phyloP scores from a whole-genome alignment of 257 asterid genomes.

The Gentiana straminea region DNA sequence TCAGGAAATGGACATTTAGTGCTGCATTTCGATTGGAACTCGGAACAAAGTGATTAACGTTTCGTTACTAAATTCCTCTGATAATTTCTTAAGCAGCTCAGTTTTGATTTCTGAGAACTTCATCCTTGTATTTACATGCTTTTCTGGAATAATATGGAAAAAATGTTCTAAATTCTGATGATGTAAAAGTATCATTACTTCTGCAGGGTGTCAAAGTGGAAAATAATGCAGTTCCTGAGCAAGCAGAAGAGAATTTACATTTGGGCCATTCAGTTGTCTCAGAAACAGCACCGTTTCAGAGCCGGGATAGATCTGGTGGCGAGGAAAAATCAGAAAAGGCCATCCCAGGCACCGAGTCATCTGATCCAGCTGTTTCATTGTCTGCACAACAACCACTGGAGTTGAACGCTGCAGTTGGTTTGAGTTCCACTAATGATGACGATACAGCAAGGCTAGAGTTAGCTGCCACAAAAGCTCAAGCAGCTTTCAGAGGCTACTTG shows the following conservation, averaged over 20 bases:
- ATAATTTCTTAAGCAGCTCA: too few species aligned
- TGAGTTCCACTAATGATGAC: constrained; percentile 28
- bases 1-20: too few species aligned
- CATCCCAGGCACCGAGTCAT: constrained; percentile 21
- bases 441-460: constrained; percentile 31
- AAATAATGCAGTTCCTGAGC: constrained; percentile 27
- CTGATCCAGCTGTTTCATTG: constrained; percentile 23
- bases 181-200: constrained; percentile 8
- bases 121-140: too few species aligned
- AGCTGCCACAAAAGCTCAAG: constrained; percentile 49
- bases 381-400: constrained; percentile 30
- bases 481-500: constrained; percentile 40
- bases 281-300: constrained; percentile 22
- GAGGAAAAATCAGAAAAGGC: constrained; percentile 32
- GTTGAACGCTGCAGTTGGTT: constrained; percentile 17
- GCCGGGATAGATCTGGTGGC: constrained; percentile 30
- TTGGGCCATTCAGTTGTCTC: constrained; percentile 34
- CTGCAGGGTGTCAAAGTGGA: constrained; percentile 40
- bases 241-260: constrained; percentile 27
- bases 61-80: too few species aligned
- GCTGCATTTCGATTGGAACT: too few species aligned
- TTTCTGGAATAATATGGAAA: too few species aligned
- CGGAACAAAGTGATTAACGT: too few species aligned
- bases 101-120: too few species aligned
- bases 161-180: too few species aligned